These are phyloP conservation scores for Eutrema salsugineum DNA, from an alignment of 441 rosid genomes.

Conservation along the genomic window DNA sequence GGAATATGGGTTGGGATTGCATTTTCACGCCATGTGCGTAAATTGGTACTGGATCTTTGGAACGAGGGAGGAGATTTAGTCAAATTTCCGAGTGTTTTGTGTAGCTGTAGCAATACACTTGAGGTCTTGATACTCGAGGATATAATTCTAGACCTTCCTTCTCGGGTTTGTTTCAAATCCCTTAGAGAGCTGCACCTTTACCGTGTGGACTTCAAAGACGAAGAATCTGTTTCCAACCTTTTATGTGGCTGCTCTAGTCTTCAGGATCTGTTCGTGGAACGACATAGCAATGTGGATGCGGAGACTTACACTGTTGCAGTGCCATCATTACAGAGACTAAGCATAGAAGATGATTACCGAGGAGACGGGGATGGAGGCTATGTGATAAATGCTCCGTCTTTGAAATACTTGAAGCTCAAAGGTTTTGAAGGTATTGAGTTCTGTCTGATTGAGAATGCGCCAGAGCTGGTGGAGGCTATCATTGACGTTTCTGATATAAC, in stretches of 20 bases:
- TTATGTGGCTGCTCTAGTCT: conserved; percentile 9
- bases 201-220: neutral
- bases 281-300: neutral
- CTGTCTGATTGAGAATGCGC: neutral
- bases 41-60: neutral
- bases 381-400: conserved; percentile 1
- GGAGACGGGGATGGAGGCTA: neutral
- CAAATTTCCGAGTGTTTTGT: neutral
- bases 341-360: neutral
- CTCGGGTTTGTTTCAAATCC: neutral
- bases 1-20: neutral
- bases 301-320: neutral
- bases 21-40: neutral
- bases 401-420: neutral
- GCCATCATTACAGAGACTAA: neutral
- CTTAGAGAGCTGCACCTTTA: neutral
- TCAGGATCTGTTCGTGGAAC: neutral
- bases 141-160: neutral
- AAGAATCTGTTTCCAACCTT: conserved; percentile 1
- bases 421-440: neutral
- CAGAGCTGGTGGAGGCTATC: conserved; percentile 3
- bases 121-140: neutral
- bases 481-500: neutral
- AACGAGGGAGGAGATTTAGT: too few species aligned
- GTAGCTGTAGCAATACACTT: neutral